Percentiles rank a stretch among this genome's conserved stretches.
Conservation (phyloP, 2,329 filamentous ascomycete species). For the Oidium heveae region DNA sequence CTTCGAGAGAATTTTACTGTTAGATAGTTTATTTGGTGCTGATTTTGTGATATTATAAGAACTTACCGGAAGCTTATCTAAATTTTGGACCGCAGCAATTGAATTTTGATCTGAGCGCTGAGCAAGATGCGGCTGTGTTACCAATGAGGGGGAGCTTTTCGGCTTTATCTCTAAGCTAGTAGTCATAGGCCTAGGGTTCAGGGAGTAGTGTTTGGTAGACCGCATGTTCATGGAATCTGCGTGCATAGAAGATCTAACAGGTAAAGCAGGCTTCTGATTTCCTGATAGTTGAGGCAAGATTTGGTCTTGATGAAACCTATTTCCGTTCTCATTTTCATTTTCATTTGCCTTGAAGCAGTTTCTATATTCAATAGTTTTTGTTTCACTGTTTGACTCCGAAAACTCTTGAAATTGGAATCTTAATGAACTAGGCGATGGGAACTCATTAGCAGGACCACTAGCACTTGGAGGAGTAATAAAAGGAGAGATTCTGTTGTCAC, state of each 20-base stretch:
- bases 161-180: too few species aligned
- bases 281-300: conserved; percentile 19
- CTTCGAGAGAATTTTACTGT: too few species aligned
- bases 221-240: too few species aligned
- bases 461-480: conserved; percentile 66
- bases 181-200: too few species aligned
- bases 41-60: too few species aligned
- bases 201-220: too few species aligned
- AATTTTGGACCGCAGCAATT: too few species aligned
- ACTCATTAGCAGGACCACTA: conserved; percentile 27
- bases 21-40: too few species aligned
- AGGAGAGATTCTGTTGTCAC: conserved; percentile 31
- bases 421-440: conserved; percentile 22
- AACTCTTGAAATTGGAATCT: conserved; percentile 22
- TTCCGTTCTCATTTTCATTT: conserved; percentile 19
- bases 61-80: too few species aligned
- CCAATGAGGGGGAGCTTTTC: too few species aligned
- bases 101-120: too few species aligned
- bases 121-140: too few species aligned
- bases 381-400: conserved; percentile 8
- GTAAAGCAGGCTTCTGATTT: conserved; percentile 23
- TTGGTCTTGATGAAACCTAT: conserved; percentile 16
- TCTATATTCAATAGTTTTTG: conserved; percentile 16
- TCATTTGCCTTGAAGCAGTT: conserved; percentile 23
- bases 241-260: conserved; percentile 19